phyloP scores from a whole-genome alignment of 352 stramenopile genomes.

The Heterotrichella gracilis region DNA sequence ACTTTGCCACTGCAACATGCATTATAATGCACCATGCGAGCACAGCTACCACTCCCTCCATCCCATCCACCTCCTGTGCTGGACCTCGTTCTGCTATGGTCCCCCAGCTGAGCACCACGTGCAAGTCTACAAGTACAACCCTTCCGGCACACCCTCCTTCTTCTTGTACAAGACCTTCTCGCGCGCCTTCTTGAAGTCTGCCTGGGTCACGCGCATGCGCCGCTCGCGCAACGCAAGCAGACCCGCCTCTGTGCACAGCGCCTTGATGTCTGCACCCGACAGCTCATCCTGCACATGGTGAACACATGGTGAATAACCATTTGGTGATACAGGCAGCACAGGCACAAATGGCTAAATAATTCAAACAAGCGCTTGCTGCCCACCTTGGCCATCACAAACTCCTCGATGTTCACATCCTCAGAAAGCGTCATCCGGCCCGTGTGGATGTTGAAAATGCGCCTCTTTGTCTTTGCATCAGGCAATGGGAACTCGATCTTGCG shows the following conservation, averaged over 20 bases:
- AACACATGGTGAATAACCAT: too few species aligned
- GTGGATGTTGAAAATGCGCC: constrained; percentile 98
- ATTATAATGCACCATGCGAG: too few species aligned
- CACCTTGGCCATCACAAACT: constrained; percentile 98
- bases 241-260: constrained; percentile 93
- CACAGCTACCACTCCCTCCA: too few species aligned
- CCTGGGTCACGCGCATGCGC: constrained; percentile 94
- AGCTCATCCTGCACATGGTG: too few species aligned
- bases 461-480: constrained; percentile 94
- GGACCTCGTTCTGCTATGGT: too few species aligned
- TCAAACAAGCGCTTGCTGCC: too few species aligned
- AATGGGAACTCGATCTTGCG: constrained; percentile 99
- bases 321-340: too few species aligned
- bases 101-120: too few species aligned
- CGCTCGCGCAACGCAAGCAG: constrained; percentile 87
- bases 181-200: constrained; percentile 98
- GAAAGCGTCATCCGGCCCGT: constrained; percentile 81
- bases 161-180: constrained; percentile 98
- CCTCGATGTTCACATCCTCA: constrained; percentile 93
- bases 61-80: too few species aligned
- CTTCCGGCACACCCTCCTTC: constrained; percentile 96
- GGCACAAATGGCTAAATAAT: too few species aligned
- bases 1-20: too few species aligned
- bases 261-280: constrained; percentile 95
- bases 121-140: constrained; percentile 94